Base-by-base conservation (phyloP, 768 basidiomycete genomes). In the Mycena leptocephala region DNA sequence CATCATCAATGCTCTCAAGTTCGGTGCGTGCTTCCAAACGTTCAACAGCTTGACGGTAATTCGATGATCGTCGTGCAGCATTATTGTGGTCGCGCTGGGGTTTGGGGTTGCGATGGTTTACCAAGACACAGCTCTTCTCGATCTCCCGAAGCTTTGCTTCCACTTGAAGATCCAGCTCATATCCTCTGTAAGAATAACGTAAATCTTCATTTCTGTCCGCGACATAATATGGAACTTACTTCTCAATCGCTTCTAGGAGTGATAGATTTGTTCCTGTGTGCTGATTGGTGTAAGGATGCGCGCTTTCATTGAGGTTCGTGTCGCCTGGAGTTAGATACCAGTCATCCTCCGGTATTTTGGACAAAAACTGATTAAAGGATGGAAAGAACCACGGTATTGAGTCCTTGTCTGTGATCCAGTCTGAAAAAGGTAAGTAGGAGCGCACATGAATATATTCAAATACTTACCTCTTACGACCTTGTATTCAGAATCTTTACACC, bases 271-370 rank as follows among this genome's bases (percentile, higher is more conserved):
- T 80, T 5, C 77, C 79, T 0, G 76, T 76, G 53, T n/a, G n/a
- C n/a, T n/a, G n/a, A n/a, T n/a, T n/a, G n/a, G n/a, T n/a, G n/a
- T n/a, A n/a, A n/a, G n/a, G n/a, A n/a, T n/a, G n/a, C n/a, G n/a
- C n/a, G n/a, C n/a, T n/a, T n/a, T n/a, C n/a, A n/a, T n/a, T n/a
- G 14, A 78, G 53, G 37, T 81, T 81, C 1, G 77, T 81, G 41
- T 81, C 72, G 9, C 67, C 58, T 0, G 79, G 77, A 1, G 77
- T 78, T 11, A 72, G 55, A 35, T 30, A 53, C 80, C 79, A 81
- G 67, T 80, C 74, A 0, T 80, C 74, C 37, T 43, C 48, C 1
- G 73, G 53, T 0, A 81, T 81, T 1, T 78, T 43, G 0, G 80
- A 76, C 3, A 78, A 32, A 62, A 61, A 64, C 18, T 39, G n/a